Conservation (phyloP, 148 eudicot species). For the Vaccinium vitisidaea region DNA sequence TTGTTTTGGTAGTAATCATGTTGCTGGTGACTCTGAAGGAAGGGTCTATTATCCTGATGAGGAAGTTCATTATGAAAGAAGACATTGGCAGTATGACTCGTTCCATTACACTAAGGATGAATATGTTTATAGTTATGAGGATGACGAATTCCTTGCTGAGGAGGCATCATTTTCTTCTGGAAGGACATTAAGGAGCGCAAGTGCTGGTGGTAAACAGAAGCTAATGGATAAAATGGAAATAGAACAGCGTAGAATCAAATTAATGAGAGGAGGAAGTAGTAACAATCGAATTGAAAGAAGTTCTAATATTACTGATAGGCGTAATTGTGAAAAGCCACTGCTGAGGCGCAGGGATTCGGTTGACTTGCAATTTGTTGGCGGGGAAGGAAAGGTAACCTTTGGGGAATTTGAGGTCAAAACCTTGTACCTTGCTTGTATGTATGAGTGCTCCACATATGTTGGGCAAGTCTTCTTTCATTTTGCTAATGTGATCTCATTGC, state of each 20-base stretch:
- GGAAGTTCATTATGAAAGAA: conserved; percentile 18
- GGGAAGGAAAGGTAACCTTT: conserved; percentile 42
- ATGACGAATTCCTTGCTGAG: conserved; percentile 17
- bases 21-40: conserved; percentile 8
- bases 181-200: conserved; percentile 15
- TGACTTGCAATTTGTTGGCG: conserved; percentile 29
- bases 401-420: conserved; percentile 24
- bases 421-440: conserved; percentile 23
- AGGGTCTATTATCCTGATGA: not conserved
- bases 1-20: conserved; percentile 9
- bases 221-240: conserved; percentile 14
- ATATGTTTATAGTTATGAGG: conserved; percentile 11
- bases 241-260: conserved; percentile 10
- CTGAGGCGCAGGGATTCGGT: conserved; percentile 23
- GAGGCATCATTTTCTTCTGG: conserved; percentile 19
- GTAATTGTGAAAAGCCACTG: conserved; percentile 13
- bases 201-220: conserved; percentile 20
- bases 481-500: conserved; percentile 11
- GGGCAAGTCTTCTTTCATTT: conserved; percentile 18
- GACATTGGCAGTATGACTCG: conserved; percentile 21
- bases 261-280: conserved; percentile 10
- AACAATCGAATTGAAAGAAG: conserved; percentile 19
- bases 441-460: conserved; percentile 20
- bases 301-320: conserved; percentile 19
- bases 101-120: conserved; percentile 20